Base-by-base conservation (phyloP, 805 yeast species). In the Sugiyamaella mastotermitis region DNA sequence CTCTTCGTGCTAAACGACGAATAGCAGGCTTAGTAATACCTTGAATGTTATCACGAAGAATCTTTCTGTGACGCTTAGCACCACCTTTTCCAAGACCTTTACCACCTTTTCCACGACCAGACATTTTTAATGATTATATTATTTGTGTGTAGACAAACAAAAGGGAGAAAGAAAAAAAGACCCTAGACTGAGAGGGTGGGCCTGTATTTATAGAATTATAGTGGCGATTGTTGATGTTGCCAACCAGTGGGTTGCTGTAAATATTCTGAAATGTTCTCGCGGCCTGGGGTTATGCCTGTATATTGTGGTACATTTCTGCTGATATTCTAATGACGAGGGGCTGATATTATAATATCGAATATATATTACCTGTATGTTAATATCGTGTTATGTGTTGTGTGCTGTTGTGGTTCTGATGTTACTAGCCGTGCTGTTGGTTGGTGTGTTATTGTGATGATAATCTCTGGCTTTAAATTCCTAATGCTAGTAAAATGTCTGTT, bases 31-130 rank as follows among this genome's bases (percentile, higher is more conserved):
- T 90, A 50, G 98, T 90, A 67, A 90, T 90, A 78, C 98, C 98
- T 74, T 88, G 97, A 57, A 92, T 90, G 90, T 90, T 92, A 71
- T 92, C 98, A 79, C 97, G 88, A 55, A 88, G 78, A 72, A 90
- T 85, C 85, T 88, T 88, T 81, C 97, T 86, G 87, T 90, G 98
- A 74, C 98, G 87, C 82, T 90, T 90, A 62, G 98, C 98, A 76
- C 98, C 98, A 74, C 97, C 97, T 76, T 92, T 92, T 65, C 98
- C 98, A 61, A 92, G 79, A 74, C 98, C 98, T 84, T 92, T 92
- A 66, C 97, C 98, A 66, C 97, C 97, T 86, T 92, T 90, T 65
- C 98, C 98, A 80, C 97, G 88, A 21, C 52, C 50, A 38, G 52
- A 46, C 52, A 48, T 48, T 35, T 25, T 47, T 32, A 18, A 21